phyloP scores from a whole-genome alignment of 371 early-diverging fungal species.

The Lichtheimia hyalospora region DNA sequence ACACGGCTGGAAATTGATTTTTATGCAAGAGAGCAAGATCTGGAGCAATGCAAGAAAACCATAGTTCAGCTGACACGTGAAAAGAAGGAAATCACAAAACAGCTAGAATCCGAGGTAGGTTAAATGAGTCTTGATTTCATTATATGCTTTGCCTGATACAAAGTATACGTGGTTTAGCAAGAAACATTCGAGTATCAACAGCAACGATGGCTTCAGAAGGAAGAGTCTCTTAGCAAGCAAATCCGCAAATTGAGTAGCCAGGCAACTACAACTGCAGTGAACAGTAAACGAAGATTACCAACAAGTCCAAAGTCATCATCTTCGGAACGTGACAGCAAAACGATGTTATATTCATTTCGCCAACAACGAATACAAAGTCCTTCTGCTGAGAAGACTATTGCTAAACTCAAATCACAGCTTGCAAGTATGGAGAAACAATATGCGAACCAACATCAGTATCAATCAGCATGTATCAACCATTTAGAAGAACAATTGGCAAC shows the following conservation, averaged over 20 bases:
- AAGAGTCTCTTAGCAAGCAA: constrained; percentile 15
- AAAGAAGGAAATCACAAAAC: constrained; percentile 20
- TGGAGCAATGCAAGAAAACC: constrained; percentile 12
- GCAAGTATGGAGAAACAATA: constrained; percentile 1
- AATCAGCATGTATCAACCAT: constrained; percentile 21
- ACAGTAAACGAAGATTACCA: not conserved
- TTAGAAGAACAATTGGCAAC: constrained; percentile 48
- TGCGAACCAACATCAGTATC: constrained; percentile 10
- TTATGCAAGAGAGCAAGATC: constrained; percentile 20
- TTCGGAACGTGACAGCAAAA: not conserved
- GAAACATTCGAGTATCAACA: constrained; percentile 21
- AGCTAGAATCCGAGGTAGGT: constrained; percentile 20
- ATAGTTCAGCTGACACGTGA: constrained; percentile 7
- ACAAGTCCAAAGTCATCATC: not conserved
- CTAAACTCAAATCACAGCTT: constrained; percentile 14
- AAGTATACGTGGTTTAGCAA: not conserved
- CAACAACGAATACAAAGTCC: constrained; percentile 2
- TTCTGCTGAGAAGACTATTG: not conserved
- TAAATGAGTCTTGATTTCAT: too few relatives aligned
- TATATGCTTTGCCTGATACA: not conserved
- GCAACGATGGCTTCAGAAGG: constrained; percentile 22
- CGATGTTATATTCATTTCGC: not conserved
- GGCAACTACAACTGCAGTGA: too few relatives aligned
- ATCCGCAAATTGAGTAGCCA: constrained; percentile 11
- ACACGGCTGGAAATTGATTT: constrained; percentile 20